phyloP scores from a whole-genome alignment of 2,329 filamentous ascomycete species.

The Alternaria alternata region DNA sequence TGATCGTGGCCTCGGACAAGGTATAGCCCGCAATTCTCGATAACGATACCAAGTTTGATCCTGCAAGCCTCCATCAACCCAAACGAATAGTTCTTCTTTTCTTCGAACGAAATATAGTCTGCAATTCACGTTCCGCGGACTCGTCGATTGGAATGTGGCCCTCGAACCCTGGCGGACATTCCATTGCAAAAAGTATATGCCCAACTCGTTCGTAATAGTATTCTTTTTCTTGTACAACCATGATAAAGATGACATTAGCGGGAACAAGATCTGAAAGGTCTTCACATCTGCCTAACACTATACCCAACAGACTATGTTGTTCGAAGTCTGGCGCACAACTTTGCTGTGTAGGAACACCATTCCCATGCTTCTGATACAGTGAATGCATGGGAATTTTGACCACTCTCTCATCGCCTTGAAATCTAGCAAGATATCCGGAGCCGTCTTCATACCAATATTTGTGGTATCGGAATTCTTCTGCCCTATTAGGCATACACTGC shows the following conservation, averaged over 20 bases:
- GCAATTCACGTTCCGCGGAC: no score
- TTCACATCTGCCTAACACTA: background rate
- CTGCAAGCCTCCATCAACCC: background rate
- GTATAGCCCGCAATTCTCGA: no score
- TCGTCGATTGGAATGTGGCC: no score
- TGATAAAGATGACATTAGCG: no score
- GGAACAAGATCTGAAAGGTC: accelerated
- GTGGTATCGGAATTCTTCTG: no score
- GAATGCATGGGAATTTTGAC: accelerated
- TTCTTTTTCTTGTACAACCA: background rate
- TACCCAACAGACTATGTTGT: background rate
- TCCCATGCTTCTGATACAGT: background rate
- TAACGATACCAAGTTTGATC: no score
- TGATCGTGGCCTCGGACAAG: no score
- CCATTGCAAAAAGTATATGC: background rate
- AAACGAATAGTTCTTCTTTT: background rate
- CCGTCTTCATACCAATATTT: no score
- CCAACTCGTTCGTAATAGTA: background rate
- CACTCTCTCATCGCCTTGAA: background rate
- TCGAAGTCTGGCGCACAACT: background rate
- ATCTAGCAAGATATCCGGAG: background rate
- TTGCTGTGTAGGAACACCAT: background rate
- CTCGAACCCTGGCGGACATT: no score
- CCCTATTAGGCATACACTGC: no score
- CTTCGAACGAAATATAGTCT: background rate